These are phyloP conservation scores for Simplicillium sp. DNA, from an alignment of 2,329 filamentous ascomycete genomes.

Conservation along the genomic window DNA sequence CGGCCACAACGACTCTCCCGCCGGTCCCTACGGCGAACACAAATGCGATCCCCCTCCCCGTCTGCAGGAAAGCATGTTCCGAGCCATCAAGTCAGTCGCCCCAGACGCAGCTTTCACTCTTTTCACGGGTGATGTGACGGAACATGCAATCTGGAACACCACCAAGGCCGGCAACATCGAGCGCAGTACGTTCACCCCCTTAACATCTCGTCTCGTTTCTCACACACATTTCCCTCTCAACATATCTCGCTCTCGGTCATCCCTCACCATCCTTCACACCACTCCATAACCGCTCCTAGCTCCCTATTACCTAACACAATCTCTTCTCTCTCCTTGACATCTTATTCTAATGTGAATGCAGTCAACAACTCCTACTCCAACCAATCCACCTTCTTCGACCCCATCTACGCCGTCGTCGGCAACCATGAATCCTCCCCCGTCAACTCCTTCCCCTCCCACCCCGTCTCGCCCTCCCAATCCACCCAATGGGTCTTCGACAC, in stretches of 20 bases:
- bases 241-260: too few species aligned
- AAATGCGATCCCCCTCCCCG: conserved; percentile 41
- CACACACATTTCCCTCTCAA: too few species aligned
- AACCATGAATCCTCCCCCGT: conserved; percentile 47
- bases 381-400: conserved; percentile 34
- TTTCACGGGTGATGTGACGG: conserved; percentile 50
- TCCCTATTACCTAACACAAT: neutral
- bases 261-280: too few species aligned
- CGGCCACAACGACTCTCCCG: conserved; percentile 35
- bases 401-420: conserved; percentile 37
- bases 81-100: conserved; percentile 34
- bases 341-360: conserved; percentile 6
- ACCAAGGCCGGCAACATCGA: conserved; percentile 20
- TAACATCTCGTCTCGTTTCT: too few species aligned
- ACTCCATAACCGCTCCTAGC: too few species aligned
- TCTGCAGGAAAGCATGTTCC: conserved; percentile 45
- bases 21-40: conserved; percentile 40
- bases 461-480: conserved; percentile 17
- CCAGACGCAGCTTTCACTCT: conserved; percentile 41
- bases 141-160: conserved; percentile 40
- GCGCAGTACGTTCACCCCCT: conserved; percentile 15
- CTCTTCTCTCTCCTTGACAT: neutral
- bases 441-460: conserved; percentile 36
- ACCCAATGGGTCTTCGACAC: conserved; percentile 44
- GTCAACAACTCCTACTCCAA: conserved; percentile 36